Evolutionary conservation across 352 stramenopile species (phyloP).

Genomic region (Phytopythium vexans): DNA sequence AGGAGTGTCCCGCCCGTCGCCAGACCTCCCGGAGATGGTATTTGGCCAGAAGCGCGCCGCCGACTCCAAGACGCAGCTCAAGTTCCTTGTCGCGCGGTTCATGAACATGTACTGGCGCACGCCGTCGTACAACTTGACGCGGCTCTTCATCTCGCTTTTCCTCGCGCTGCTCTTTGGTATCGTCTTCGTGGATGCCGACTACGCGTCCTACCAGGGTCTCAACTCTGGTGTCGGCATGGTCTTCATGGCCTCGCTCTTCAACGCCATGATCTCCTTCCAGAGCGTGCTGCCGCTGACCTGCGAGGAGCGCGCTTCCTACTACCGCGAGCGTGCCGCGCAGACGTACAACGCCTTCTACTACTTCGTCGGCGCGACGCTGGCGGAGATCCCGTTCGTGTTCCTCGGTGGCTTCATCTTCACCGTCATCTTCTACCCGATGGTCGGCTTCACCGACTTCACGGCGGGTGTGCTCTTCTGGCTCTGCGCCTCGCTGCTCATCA

Average conservation of each 20-base stretch:
- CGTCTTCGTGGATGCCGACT: conserved; percentile 44
- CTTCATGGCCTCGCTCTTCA: conserved; percentile 73
- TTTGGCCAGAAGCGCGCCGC: conserved; percentile 28
- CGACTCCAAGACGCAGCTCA: conserved; percentile 16
- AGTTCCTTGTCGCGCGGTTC: conserved; percentile 29
- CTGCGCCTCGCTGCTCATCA: conserved; percentile 6
- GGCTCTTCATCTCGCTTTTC: conserved; percentile 45
- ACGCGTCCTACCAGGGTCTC: conserved; percentile 25
- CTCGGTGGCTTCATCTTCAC: conserved; percentile 12
- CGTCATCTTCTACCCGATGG: conserved; percentile 15
- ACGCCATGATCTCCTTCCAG: conserved; percentile 54
- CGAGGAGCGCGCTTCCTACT: conserved; percentile 63
- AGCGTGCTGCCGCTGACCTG: conserved; percentile 72
- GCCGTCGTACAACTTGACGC: conserved; percentile 79
- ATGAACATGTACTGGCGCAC: conserved; percentile 81
- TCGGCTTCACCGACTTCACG: no score
- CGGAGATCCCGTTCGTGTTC: conserved; percentile 45
- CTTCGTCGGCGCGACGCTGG: conserved; percentile 34
- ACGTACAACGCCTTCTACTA: conserved; percentile 71
- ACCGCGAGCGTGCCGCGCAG: conserved; percentile 51
- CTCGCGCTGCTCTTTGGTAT: conserved; percentile 71
- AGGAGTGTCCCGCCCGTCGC: conserved; percentile 15
- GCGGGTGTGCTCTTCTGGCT: conserved; percentile 10
- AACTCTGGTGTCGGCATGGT: conserved; percentile 63
- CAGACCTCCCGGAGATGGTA: conserved; percentile 13